Evolutionary conservation across 192 early-diverging fungal species (phyloP).

Genomic region (Coemansia sp.): DNA sequence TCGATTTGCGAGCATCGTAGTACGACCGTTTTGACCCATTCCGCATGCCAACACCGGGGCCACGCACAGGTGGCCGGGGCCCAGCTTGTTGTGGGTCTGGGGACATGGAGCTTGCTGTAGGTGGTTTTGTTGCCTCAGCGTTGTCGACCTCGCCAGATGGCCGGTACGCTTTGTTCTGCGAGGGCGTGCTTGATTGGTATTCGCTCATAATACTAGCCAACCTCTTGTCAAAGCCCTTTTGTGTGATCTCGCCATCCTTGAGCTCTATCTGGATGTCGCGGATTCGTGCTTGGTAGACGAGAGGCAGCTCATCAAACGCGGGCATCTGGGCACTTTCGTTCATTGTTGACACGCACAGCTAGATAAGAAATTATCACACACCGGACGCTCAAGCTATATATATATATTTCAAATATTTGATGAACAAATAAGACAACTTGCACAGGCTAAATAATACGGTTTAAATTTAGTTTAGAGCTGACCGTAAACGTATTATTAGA

Average conservation of each 20-base stretch:
- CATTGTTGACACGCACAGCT: constrained; percentile 12
- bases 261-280: constrained; percentile 56
- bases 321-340: constrained; percentile 14
- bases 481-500: not conserved
- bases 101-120: not conserved
- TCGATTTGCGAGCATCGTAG: constrained; percentile 47
- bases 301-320: constrained; percentile 42
- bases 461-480: no score
- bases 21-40: constrained; percentile 20
- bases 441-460: no score
- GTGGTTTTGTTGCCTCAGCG: not conserved
- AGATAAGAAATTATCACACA: not conserved
- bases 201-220: constrained; percentile 56
- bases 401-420: not conserved
- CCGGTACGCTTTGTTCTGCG: not conserved
- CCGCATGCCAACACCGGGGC: not conserved
- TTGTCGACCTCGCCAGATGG: not conserved
- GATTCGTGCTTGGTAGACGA: constrained; percentile 41
- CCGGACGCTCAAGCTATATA: not conserved
- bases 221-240: constrained; percentile 74
- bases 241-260: constrained; percentile 69
- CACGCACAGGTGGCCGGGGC: not conserved
- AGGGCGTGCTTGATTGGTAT: constrained; percentile 25
- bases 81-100: not conserved
- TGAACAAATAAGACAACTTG: no score